Evolutionary conservation across 352 stramenopile species (phyloP).

Genomic region (Elongisporangium undulatum): DNA sequence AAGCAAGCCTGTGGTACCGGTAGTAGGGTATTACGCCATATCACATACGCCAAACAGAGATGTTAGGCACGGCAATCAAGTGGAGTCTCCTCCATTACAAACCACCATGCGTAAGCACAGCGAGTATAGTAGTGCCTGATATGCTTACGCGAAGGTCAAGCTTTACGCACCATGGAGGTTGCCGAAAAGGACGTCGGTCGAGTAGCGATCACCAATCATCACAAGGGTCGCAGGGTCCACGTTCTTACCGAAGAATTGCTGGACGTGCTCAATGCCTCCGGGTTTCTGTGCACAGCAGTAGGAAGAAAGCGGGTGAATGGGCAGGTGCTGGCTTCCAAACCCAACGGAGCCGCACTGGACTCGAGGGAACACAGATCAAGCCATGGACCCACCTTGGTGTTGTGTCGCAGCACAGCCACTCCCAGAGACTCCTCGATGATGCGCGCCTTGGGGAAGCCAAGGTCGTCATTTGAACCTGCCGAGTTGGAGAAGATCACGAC

Average conservation of each 20-base stretch:
- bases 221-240: constrained; percentile 81
- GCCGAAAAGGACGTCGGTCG: constrained; percentile 97
- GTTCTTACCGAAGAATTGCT: constrained; percentile 73
- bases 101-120: not conserved
- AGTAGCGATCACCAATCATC: constrained; percentile 96
- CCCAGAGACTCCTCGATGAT: constrained; percentile 79
- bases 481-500: constrained; percentile 97
- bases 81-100: not conserved
- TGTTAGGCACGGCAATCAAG: not conserved
- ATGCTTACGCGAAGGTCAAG: not conserved
- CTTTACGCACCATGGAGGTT: constrained; percentile 86
- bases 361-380: not conserved
- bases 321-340: constrained; percentile 4
- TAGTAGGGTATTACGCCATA: not conserved
- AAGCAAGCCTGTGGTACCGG: constrained; percentile 72
- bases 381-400: constrained; percentile 66
- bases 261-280: constrained; percentile 83
- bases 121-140: not conserved
- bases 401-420: constrained; percentile 88
- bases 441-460: constrained; percentile 68
- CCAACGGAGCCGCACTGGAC: not conserved
- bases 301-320: constrained; percentile 2
- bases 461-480: constrained; percentile 91
- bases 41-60: constrained; percentile 1
- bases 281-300: constrained; percentile 70